Conservation (phyloP, 2,329 filamentous ascomycete species). For the Ciborinia camelliae region DNA sequence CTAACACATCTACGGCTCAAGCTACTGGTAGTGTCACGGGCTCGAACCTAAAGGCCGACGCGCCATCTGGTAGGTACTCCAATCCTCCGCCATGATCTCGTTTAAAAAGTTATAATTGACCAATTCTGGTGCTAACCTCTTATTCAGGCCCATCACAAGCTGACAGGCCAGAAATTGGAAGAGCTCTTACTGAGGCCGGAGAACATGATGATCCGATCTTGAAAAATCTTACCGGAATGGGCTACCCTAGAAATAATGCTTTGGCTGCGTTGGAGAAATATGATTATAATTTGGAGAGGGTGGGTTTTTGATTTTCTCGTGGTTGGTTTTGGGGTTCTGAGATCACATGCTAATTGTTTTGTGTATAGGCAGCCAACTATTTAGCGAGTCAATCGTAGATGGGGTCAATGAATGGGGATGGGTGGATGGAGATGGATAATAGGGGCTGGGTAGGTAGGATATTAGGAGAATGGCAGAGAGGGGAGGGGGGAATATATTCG, state of each 20-base stretch:
- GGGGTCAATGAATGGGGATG: too few relatives aligned
- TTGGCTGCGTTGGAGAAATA: conserved; percentile 84
- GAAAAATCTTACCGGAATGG: conserved; percentile 87
- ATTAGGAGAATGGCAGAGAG: background rate
- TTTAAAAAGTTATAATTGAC: too few relatives aligned
- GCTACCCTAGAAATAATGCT: conserved; percentile 71
- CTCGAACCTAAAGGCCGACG: conserved; percentile 25
- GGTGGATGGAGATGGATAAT: background rate
- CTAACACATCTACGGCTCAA: conserved; percentile 18
- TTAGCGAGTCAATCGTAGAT: background rate
- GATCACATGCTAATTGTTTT: background rate
- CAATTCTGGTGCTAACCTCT: too few relatives aligned
- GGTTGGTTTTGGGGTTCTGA: background rate
- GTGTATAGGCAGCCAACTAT: background rate
- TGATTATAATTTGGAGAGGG: conserved; percentile 94
- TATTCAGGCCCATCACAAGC: background rate
- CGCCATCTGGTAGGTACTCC: background rate
- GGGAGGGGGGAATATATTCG: background rate
- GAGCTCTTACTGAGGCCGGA: conserved; percentile 68
- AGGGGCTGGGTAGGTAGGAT: background rate
- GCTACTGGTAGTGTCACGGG: conserved; percentile 29
- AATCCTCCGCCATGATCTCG: background rate
- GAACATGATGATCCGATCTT: conserved; percentile 89
- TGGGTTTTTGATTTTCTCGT: conserved; percentile 45
- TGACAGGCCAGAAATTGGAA: conserved; percentile 50